Base-by-base conservation (phyloP, 202 grass and related monocot genomes). In the Carex arenaria region DNA sequence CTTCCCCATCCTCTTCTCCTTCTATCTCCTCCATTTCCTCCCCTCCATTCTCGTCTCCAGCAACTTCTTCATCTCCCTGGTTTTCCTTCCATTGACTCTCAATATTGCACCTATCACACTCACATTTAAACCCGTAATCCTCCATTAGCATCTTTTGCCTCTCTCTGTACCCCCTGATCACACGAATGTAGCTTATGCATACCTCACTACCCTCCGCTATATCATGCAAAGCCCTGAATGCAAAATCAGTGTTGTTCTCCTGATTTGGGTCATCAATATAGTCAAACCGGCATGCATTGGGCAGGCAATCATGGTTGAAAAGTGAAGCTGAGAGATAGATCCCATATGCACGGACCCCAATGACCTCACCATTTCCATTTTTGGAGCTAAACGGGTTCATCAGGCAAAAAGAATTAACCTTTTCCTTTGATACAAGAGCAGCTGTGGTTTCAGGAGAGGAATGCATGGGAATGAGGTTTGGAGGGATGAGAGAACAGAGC, bases 291-390 rank as follows among this genome's bases (percentile, higher is more conserved):
- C 92, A 94, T 1, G 86, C 90, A 52, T 94, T 98, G 15, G 95
- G 95, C 47, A 98, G 85, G 80, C 95, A 98, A 31, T 98, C 95
- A 18, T 98, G 95, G 85, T 98, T 98, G 20, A 98, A 79, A 76
- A 93, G 80, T 13, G 95, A 90, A 6, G 95, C 92, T 4, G 67
- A 84, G 1, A 54, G 87, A 80, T 94, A 98, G 57, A 98, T 63
- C 9, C 85, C 92, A 64, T 88, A 98, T 0, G 92, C 90, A 55
- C 92, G 82, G 7, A 84, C 66, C 78, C 90, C 43, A 53, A 10
- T 51, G 18, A 51, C 9, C 15, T 82, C 79, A 31, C 15, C 61
- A 34, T 84, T 68, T 79, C 87, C 89, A 60, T 88, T 80, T 18
- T 64, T 30, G 30, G 59, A 68, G 26, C 69, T 67, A 83, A 88